A percentile compares a stretch with the other conserved stretches of the same genome.
Conservation (phyloP, 305 asterid genomes). For the Fraxinus ornus region DNA sequence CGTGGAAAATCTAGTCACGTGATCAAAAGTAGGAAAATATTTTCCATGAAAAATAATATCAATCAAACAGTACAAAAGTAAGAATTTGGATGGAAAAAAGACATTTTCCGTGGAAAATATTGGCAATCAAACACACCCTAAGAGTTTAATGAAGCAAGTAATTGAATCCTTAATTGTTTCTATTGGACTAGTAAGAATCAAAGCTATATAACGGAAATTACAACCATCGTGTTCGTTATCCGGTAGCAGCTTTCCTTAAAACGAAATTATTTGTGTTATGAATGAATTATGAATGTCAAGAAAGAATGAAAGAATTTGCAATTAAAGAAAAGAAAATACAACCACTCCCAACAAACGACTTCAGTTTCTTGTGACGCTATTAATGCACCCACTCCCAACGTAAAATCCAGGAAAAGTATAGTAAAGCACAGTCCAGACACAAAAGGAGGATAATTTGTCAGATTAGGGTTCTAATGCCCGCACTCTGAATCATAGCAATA, state of each 20-base stretch:
- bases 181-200: neutral
- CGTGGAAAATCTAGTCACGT: too few species aligned
- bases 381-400: neutral
- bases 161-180: too few species aligned
- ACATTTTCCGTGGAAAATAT: too few species aligned
- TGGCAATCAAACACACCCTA: too few species aligned
- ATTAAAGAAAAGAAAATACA: constrained; percentile 1
- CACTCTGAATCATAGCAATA: constrained; percentile 41
- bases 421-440: constrained; percentile 35
- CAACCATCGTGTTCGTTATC: neutral
- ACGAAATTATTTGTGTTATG: neutral
- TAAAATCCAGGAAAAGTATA: constrained; percentile 21
- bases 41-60: too few species aligned
- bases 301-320: neutral
- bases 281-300: neutral
- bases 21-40: too few species aligned
- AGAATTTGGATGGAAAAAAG: too few species aligned
- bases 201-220: neutral
- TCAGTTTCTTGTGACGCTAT: constrained; percentile 15
- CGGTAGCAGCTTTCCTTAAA: neutral
- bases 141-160: neutral
- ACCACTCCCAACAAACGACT: neutral
- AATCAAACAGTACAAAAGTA: too few species aligned
- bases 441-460: constrained; percentile 36
- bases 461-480: constrained; percentile 45